Conservation (phyloP, 352 stramenopile genomes). For the Globisporangium carolinianum region DNA sequence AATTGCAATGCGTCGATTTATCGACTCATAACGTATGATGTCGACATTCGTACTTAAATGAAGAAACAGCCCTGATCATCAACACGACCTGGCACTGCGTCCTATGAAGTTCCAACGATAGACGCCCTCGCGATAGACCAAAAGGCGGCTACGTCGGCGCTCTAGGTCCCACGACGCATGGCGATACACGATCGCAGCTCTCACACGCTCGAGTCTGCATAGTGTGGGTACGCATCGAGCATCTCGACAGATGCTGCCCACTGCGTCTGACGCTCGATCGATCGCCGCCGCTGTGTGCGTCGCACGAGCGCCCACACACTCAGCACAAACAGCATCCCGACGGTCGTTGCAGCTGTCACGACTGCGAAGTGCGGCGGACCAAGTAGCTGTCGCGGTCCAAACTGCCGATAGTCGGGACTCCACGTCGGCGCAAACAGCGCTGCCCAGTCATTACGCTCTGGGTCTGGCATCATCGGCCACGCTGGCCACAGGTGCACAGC, state of each 20-base stretch:
- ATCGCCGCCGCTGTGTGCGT: slow-evolving; percentile 1
- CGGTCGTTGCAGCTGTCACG: slow-evolving; percentile 2
- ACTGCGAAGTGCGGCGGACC: slow-evolving; percentile 1
- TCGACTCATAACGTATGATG: too few species aligned
- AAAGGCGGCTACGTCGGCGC: too few species aligned
- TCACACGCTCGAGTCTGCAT: background rate
- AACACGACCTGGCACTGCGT: too few species aligned
- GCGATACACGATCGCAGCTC: too few species aligned
- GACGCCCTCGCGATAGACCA: too few species aligned
- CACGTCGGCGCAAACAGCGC: slow-evolving; percentile 2
- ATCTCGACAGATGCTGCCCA: slow-evolving; percentile 9
- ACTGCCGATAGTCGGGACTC: background rate
- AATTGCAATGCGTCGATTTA: too few species aligned
- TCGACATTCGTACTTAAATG: too few species aligned
- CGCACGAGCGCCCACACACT: slow-evolving; percentile 3
- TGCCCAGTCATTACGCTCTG: background rate
- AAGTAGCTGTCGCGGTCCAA: slow-evolving; percentile 4
- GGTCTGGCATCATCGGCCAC: background rate
- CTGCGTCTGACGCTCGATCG: slow-evolving; percentile 6
- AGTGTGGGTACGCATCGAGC: slow-evolving; percentile 6
- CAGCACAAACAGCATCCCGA: slow-evolving; percentile 3
- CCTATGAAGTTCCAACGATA: too few species aligned
- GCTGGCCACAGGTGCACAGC: background rate
- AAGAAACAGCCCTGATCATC: too few species aligned
- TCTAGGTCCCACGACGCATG: too few species aligned